phyloP scores from a whole-genome alignment of 768 basidiomycete species.

The Termitomyces eurrhizus region DNA sequence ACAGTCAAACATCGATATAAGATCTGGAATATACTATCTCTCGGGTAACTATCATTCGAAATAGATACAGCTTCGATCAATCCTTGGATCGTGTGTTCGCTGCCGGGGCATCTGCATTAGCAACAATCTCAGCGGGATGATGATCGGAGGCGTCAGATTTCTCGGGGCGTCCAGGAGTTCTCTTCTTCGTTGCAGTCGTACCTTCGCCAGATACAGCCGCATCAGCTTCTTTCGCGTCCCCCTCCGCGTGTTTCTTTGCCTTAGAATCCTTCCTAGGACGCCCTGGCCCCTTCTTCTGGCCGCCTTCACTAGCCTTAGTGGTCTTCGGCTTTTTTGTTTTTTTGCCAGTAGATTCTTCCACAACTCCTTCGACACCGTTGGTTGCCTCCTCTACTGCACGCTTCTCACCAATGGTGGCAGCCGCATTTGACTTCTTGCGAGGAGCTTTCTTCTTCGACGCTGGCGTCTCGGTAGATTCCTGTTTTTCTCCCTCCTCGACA shows the following conservation, averaged over 20 bases:
- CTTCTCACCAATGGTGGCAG: conserved; percentile 12
- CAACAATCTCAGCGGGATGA: background rate
- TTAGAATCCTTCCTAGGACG: conserved; percentile 16
- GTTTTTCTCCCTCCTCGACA: background rate
- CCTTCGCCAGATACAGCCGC: background rate
- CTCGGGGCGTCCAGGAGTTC: conserved; percentile 6
- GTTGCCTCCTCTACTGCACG: conserved; percentile 8
- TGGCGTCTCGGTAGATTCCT: background rate
- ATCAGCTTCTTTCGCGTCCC: conserved; percentile 1
- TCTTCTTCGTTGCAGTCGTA: conserved; percentile 6
- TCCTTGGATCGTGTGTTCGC: conserved; percentile 16
- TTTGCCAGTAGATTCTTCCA: conserved; percentile 18
- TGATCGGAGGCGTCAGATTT: conserved; percentile 11
- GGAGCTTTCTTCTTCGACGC: conserved; percentile 8
- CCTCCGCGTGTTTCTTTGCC: conserved; percentile 5
- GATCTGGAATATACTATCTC: background rate
- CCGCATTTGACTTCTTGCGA: conserved; percentile 12
- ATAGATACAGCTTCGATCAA: background rate
- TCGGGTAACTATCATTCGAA: background rate
- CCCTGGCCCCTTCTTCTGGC: conserved; percentile 16
- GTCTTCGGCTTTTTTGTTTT: conserved; percentile 23
- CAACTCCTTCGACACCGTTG: conserved; percentile 7
- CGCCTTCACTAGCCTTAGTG: conserved; percentile 1
- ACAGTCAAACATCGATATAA: background rate
- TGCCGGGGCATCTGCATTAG: conserved; percentile 3